phyloP scores from a whole-genome alignment of 495 filamentous ascomycete species.

The Neurospora sp. region DNA sequence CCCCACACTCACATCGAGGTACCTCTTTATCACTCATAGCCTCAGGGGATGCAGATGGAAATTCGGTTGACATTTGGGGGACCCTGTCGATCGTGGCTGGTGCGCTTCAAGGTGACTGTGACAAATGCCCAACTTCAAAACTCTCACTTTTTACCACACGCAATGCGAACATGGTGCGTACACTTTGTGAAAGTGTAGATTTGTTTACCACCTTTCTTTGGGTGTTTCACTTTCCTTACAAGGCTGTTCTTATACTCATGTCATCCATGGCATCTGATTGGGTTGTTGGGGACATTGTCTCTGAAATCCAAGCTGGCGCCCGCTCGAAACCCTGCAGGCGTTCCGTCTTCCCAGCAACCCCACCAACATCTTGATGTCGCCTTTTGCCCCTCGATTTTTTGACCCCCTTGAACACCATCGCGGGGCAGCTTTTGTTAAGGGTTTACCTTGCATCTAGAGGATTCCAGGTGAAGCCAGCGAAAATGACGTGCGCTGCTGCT shows the following conservation, averaged over 20 bases:
- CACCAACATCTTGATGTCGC: background rate
- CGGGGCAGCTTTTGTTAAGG: background rate
- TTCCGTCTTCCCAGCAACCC: background rate
- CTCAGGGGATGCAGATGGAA: slow-evolving; percentile 11
- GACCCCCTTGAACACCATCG: background rate
- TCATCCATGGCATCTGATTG: background rate
- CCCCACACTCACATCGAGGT: background rate
- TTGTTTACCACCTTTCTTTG: background rate
- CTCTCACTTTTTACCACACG: background rate
- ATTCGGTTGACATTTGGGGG: background rate
- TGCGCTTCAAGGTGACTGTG: background rate
- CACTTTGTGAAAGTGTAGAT: background rate
- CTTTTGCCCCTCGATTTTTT: background rate
- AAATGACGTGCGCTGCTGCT: background rate
- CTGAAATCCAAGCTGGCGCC: background rate
- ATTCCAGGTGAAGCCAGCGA: background rate
- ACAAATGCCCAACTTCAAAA: background rate
- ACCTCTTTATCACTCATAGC: slow-evolving; percentile 1
- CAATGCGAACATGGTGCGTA: background rate
- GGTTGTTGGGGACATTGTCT: background rate
- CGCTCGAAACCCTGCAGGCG: background rate
- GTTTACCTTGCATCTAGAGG: background rate
- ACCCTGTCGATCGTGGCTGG: slow-evolving; percentile 11
- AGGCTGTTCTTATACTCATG: background rate
- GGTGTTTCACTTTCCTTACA: background rate